Conservation (phyloP, 805 yeast species). For the Schizosaccharomyces japonicus region DNA sequence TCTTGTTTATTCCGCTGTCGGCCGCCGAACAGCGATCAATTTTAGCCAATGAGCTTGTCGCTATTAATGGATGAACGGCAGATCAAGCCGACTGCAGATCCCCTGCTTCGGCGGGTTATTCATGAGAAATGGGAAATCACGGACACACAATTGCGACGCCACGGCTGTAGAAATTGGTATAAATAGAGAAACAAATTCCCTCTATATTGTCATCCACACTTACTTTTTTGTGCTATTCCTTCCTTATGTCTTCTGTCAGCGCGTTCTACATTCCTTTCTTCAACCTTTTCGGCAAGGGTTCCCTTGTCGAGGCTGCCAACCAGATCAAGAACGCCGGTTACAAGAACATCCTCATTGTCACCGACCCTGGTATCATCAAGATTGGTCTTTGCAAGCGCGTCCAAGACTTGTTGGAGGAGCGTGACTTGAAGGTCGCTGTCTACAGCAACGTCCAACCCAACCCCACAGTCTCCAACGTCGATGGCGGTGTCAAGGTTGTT, state of each 20-base stretch:
- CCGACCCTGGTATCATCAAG: slow-evolving; percentile 2
- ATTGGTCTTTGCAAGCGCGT: background rate
- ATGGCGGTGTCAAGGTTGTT: background rate
- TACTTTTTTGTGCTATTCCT: too few relatives aligned
- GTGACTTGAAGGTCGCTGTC: background rate
- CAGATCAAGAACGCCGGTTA: background rate
- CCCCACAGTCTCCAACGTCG: background rate
- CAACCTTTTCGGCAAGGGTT: background rate
- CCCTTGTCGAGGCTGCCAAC: background rate
- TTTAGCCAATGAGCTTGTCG: too few relatives aligned
- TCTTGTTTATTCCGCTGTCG: too few relatives aligned
- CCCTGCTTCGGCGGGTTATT: too few relatives aligned
- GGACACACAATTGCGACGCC: too few relatives aligned
- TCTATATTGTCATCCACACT: too few relatives aligned
- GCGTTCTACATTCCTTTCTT: slow-evolving; percentile 1
- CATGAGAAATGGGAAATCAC: too few relatives aligned
- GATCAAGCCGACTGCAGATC: too few relatives aligned
- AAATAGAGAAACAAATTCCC: too few relatives aligned
- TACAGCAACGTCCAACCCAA: background rate
- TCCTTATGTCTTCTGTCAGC: background rate
- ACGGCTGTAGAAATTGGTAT: too few relatives aligned
- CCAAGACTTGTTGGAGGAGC: background rate
- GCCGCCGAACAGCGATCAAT: too few relatives aligned
- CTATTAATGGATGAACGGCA: too few relatives aligned
- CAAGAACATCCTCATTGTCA: background rate